Percentiles rank a stretch among this genome's conserved stretches.
These are phyloP conservation scores for Lactarius indigo DNA, from an alignment of 768 basidiomycete genomes.

Conservation along the genomic window DNA sequence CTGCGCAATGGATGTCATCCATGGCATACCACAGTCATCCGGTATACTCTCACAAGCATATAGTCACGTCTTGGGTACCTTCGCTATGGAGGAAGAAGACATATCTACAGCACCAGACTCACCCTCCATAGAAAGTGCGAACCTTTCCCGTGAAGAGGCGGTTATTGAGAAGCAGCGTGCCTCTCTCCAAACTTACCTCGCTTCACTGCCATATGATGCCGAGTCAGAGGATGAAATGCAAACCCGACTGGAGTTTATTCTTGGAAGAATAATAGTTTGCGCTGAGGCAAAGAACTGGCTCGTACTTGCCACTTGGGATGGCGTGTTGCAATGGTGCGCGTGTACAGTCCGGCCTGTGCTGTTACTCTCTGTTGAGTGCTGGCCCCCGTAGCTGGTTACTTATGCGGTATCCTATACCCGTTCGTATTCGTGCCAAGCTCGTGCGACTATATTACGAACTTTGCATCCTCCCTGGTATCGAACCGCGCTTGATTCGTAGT, in stretches of 20 bases:
- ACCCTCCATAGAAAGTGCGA: conserved; percentile 34
- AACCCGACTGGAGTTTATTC: conserved; percentile 60
- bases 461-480: conserved; percentile 71
- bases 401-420: conserved; percentile 76
- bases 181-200: conserved; percentile 61
- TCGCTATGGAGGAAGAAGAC: conserved; percentile 52
- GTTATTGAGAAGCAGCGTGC: conserved; percentile 56
- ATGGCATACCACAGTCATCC: conserved; percentile 15
- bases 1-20: conserved; percentile 13
- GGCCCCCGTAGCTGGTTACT: conserved; percentile 60
- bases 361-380: background rate
- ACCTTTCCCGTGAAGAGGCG: conserved; percentile 29
- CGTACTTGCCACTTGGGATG: conserved; percentile 73
- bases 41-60: conserved; percentile 8
- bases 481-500: conserved; percentile 62
- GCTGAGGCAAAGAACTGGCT: conserved; percentile 77
- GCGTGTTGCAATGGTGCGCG: conserved; percentile 68
- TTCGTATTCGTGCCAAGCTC: conserved; percentile 64
- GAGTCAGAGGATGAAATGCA: conserved; percentile 74
- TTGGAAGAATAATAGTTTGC: conserved; percentile 64
- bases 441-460: conserved; percentile 76
- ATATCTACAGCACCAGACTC: conserved; percentile 41
- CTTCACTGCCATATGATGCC: conserved; percentile 68
- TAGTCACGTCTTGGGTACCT: conserved; percentile 28
- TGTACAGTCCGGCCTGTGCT: background rate